Percentiles rank a stretch among this genome's conserved stretches.
Evolutionary conservation across 805 yeast genomes (phyloP).

Genomic region (Spathaspora girioi): DNA sequence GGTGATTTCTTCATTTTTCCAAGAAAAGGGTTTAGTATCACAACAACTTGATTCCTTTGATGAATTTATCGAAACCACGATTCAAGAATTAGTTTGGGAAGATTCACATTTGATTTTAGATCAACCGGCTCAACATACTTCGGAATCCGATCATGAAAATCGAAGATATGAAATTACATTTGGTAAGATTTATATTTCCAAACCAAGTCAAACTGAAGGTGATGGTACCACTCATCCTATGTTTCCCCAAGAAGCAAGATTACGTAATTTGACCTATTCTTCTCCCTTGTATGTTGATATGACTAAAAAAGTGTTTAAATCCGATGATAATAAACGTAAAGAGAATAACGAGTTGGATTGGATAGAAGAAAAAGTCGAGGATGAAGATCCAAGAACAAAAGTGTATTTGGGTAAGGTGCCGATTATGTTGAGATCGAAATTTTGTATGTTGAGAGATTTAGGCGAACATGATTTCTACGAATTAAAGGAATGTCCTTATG

Average conservation of each 20-base stretch:
- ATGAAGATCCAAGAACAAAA: constrained; percentile 61
- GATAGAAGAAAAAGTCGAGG: constrained; percentile 48
- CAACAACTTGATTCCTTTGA: constrained; percentile 98
- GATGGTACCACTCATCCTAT: constrained; percentile 99
- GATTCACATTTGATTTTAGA: constrained; percentile 91
- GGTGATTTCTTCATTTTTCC: constrained; percentile 92
- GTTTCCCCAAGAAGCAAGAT: constrained; percentile 97
- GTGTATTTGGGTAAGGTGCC: constrained; percentile 97
- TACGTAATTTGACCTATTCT: constrained; percentile 93
- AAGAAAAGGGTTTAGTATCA: constrained; percentile 93
- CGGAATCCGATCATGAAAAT: constrained; percentile 84
- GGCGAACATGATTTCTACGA: constrained; percentile 92
- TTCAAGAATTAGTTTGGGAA: constrained; percentile 95
- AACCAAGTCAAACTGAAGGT: constrained; percentile 98
- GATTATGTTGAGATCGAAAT: constrained; percentile 94
- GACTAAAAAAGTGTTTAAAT: constrained; percentile 82
- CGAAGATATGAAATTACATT: constrained; percentile 95
- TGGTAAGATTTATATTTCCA: constrained; percentile 93
- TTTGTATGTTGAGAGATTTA: constrained; percentile 86
- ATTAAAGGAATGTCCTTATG: constrained; percentile 97
- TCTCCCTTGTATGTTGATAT: constrained; percentile 96
- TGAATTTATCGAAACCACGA: constrained; percentile 93
- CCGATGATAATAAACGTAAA: constrained; percentile 62
- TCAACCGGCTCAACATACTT: constrained; percentile 96
- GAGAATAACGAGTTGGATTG: constrained; percentile 42